A percentile compares a stretch with the other conserved stretches of the same genome.
phyloP scores from a whole-genome alignment of 805 yeast genomes.

The Maudiozyma saulgeensis region DNA sequence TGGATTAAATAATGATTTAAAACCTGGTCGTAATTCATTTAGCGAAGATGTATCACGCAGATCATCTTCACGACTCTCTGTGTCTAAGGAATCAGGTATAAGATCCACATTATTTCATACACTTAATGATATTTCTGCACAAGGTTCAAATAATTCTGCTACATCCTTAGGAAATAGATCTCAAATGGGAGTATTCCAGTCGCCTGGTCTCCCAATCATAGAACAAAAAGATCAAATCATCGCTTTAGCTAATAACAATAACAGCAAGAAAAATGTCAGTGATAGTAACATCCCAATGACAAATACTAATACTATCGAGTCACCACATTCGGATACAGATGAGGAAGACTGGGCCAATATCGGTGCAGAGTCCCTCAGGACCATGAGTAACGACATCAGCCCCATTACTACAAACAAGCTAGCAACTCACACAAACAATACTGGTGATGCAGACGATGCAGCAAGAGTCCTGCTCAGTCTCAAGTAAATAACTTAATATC shows the following conservation, averaged over 20 bases:
- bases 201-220: background rate
- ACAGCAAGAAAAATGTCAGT: background rate
- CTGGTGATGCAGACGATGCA: slow-evolving; percentile 9
- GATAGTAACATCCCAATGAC: background rate
- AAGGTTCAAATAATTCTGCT: background rate
- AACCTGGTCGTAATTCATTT: background rate
- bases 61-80: slow-evolving; percentile 28
- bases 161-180: background rate
- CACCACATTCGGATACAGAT: slow-evolving; percentile 59
- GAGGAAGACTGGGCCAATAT: slow-evolving; percentile 95
- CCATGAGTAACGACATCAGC: slow-evolving; percentile 6
- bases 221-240: slow-evolving; percentile 10
- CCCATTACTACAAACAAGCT: background rate
- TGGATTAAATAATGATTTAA: background rate
- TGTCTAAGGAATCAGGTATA: slow-evolving; percentile 28
- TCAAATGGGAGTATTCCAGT: background rate
- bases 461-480: slow-evolving; percentile 5
- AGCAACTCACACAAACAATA: background rate
- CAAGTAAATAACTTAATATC: background rate
- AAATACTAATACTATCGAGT: background rate
- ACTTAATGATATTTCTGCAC: slow-evolving; percentile 15
- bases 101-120: slow-evolving; percentile 20
- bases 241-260: slow-evolving; percentile 2
- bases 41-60: slow-evolving; percentile 23
- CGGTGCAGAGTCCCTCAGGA: slow-evolving; percentile 63